Conservation (phyloP, 2,329 filamentous ascomycete genomes). For the Hymenoscyphus occultus region DNA sequence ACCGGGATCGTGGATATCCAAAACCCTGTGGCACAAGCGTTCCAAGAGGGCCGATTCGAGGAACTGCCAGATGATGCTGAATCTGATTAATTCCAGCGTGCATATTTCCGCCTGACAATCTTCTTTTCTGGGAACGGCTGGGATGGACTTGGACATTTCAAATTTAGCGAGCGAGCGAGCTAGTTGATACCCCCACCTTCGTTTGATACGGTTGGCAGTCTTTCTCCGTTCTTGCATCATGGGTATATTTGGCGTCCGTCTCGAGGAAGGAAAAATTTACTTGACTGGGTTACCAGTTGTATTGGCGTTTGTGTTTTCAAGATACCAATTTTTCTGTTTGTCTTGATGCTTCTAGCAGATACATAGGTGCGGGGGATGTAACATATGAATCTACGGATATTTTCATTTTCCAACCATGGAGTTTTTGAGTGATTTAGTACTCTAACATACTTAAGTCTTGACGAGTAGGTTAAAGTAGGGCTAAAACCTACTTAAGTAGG, state of each 20-base stretch:
- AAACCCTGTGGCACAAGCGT: constrained; percentile 32
- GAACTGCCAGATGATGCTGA: constrained; percentile 33
- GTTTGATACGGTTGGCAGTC: neutral
- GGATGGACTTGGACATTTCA: neutral
- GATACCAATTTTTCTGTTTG: too few relatives aligned
- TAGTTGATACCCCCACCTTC: neutral
- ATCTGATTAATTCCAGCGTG: neutral
- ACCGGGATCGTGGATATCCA: constrained; percentile 34
- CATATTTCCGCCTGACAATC: neutral
- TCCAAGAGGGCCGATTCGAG: constrained; percentile 32
- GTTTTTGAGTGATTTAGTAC: too few relatives aligned
- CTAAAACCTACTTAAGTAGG: too few relatives aligned
- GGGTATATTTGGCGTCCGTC: neutral
- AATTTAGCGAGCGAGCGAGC: constrained; percentile 1
- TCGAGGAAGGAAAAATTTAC: neutral
- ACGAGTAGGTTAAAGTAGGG: too few relatives aligned
- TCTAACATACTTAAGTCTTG: too few relatives aligned
- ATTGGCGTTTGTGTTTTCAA: too few relatives aligned
- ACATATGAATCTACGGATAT: too few relatives aligned
- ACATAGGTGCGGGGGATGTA: too few relatives aligned
- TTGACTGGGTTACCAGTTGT: too few relatives aligned
- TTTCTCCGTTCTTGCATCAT: neutral
- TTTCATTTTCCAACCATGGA: too few relatives aligned
- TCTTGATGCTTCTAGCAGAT: too few relatives aligned
- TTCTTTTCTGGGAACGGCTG: neutral